Percentiles rank a stretch among this genome's conserved stretches.
Evolutionary conservation across 352 stramenopile species (phyloP).

Genomic region (Pythium aquatile): DNA sequence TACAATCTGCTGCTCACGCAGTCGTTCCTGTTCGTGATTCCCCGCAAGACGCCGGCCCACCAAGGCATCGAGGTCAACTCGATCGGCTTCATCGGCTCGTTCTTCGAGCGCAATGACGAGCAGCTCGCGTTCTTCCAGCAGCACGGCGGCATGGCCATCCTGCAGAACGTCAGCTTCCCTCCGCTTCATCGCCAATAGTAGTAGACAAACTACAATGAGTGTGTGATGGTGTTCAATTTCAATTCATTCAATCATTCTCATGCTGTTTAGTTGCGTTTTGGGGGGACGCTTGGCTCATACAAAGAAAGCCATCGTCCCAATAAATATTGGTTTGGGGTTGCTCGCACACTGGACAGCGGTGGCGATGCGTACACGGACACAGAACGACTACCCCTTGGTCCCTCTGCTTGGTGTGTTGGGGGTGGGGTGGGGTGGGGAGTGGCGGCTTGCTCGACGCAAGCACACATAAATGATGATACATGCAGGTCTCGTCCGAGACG

Average conservation of each 20-base stretch:
- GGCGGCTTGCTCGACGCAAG: background rate
- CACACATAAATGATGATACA: constrained; percentile 3
- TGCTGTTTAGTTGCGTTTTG: background rate
- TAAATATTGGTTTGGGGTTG: constrained; percentile 3
- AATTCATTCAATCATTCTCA: constrained; percentile 25
- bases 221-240: constrained; percentile 16
- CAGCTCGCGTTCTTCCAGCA: constrained; percentile 55
- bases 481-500: background rate
- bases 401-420: constrained; percentile 11
- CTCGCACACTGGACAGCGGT: background rate
- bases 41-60: constrained; percentile 46
- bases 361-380: constrained; percentile 17
- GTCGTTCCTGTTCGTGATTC: constrained; percentile 73
- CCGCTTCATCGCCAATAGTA: constrained; percentile 13
- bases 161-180: constrained; percentile 66
- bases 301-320: background rate
- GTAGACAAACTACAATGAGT: no score
- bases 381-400: constrained; percentile 28
- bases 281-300: no score
- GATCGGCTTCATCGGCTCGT: constrained; percentile 81
- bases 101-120: constrained; percentile 64
- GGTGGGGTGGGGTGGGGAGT: background rate
- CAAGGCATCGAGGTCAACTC: constrained; percentile 82
- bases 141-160: constrained; percentile 54
- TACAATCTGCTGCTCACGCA: constrained; percentile 81